Evolutionary conservation across 345 rosid genomes (phyloP), one percentile per base, ranked within the genome.

Genomic region (Hibiscus tridactylites): DNA sequence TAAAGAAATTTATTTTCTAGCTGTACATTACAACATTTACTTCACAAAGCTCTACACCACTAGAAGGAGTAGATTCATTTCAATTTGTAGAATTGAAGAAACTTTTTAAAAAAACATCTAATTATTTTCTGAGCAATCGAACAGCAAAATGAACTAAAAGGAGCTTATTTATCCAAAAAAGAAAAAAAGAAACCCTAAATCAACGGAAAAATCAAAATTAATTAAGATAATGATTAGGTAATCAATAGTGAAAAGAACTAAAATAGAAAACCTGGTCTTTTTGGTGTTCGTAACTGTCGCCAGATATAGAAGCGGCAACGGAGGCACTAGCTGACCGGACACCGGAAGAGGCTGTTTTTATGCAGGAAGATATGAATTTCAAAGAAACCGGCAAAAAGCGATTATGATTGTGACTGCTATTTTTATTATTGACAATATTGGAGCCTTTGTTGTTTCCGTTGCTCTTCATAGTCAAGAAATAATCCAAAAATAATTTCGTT

Each of bases 291-390:
- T 76, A 80, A 0, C 80, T 63, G 74, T 90, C 94, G 6, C 90
- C 75, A 31, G 98, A 84, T 39, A 95, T 82, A 9, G 97, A 92
- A 15, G 97, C 89, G 65, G 97, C 90, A 28, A 87, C 92, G 17
- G 98, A 86, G 19, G 95, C 89, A 47, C 88, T 81, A 50, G 97
- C 96, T 50, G 97, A 87, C 50, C 96, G 90, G 24, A 95, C 99
- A 58, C 97, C 96, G 35, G 93, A 89, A 53, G 97, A 94, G 52
- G 97, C 99, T 60, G 97, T 92, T 74, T 85, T 86, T 71, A 95
- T 77, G 42, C 91, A 95, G 8, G 96, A 88, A 19, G 97, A 95
- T 72, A 95, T 88, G 80, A 95, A 90, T 78, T 89, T 95, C 68
- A 92, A 73, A 11, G 97, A 92, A 82, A 75, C 83, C 1, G 97